Evolutionary conservation across 805 yeast species (phyloP), one percentile per base, ranked within the genome.

Genomic region (Saccharomycopsis sp.): DNA sequence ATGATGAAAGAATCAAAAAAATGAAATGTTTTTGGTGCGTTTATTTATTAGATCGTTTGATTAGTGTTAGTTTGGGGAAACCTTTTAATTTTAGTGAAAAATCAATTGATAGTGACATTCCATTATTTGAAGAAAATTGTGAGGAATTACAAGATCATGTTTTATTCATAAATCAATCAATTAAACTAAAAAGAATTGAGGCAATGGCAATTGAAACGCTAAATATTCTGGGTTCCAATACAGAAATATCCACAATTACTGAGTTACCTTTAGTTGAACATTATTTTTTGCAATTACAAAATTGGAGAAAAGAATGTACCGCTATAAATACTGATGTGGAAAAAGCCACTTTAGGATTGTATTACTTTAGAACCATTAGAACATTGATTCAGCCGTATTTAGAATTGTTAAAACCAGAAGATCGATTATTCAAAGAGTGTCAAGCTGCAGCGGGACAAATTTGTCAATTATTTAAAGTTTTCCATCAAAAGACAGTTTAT

Each of bases 381-480:
- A 56, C 74, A 36, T 55, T 77, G 45, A 67, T 77, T 39, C 83
- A 76, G 51, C 85, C 85, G 9, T 77, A 72, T 53, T 52, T 77
- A 42, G 83, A 76, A 50, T 56, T 74, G 4, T 56, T 77, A 49
- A 74, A 72, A 43, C 82, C 83, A 4, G 72, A 70, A 50, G 77
- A 74, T 52, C 62, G 71, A 35, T 57, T 77, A 23, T 76, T 77
- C 53, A 63, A 69, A 39, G 81, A 76, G 54, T 77, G 84, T 54
- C 83, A 76, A 52, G 78, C 79, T 2, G 82, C 81, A 19, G 81
- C 83, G 1, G 84, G 83, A 21, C 79, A 75, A 52, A 72, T 77
- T 30, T 76, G 83, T 51, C 80, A 73, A 48, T 60, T 76, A 20
- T 73, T 75, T 53, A 74, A 76, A 47, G 74, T 70, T 12, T 76